Percentiles rank a stretch among this genome's conserved stretches.
Conservation (phyloP, 208 protist species). For the Herpetomonas tarakana region DNA sequence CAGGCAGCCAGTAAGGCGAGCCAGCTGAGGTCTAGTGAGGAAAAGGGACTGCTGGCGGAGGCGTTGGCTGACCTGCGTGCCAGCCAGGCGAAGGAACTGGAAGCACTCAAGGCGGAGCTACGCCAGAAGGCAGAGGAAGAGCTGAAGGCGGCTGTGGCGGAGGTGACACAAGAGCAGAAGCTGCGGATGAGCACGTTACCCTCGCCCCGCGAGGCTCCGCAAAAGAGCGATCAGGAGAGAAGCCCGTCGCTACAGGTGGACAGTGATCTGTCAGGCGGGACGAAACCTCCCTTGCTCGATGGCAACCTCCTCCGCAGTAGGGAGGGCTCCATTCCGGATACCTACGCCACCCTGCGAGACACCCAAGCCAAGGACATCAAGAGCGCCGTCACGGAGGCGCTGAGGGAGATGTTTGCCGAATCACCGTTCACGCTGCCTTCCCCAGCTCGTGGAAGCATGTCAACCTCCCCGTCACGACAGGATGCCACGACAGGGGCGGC, state of each 20-base stretch:
- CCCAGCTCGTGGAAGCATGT: constrained; percentile 8
- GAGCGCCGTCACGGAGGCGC: constrained; percentile 53
- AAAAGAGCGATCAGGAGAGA: background rate
- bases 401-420: constrained; percentile 57
- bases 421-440: constrained; percentile 59
- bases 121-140: constrained; percentile 48
- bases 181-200: constrained; percentile 1
- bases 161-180: constrained; percentile 33
- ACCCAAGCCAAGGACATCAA: constrained; percentile 34
- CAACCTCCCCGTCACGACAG: constrained; percentile 5
- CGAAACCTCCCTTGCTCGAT: constrained; percentile 23
- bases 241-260: background rate
- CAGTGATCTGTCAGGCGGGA: background rate
- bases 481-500: too few relatives aligned
- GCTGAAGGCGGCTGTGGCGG: constrained; percentile 42
- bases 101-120: constrained; percentile 37
- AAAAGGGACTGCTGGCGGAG: constrained; percentile 13
- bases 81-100: constrained; percentile 32
- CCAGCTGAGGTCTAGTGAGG: background rate
- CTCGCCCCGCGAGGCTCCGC: background rate
- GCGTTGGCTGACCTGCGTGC: constrained; percentile 21
- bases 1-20: constrained; percentile 11
- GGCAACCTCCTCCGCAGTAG: constrained; percentile 8
- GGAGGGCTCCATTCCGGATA: background rate
- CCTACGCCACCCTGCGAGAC: background rate